A percentile compares a stretch with the other conserved stretches of the same genome.
These are phyloP conservation scores for Kwoniella dendrophila DNA, from an alignment of 768 basidiomycete species.

Conservation along the genomic window DNA sequence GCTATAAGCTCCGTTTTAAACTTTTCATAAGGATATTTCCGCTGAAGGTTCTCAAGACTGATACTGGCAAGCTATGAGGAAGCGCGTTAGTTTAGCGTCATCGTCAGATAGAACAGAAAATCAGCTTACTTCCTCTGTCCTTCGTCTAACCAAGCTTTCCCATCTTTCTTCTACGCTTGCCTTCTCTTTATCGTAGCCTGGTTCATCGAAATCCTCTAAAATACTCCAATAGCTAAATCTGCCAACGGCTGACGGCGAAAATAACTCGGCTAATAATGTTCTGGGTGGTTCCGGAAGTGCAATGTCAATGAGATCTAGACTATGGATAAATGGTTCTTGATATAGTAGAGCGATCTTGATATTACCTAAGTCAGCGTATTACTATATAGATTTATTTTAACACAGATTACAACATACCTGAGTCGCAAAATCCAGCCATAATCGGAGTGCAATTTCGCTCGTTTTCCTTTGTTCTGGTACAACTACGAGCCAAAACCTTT, in stretches of 20 bases:
- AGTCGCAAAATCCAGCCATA: conserved; percentile 48
- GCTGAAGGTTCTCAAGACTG: background rate
- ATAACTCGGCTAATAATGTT: conserved; percentile 23
- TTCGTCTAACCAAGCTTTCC: conserved; percentile 13
- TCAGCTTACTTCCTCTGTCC: conserved; percentile 30
- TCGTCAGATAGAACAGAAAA: background rate
- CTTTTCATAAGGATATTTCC: conserved; percentile 20
- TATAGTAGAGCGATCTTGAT: conserved; percentile 26
- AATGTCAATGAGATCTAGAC: conserved; percentile 8
- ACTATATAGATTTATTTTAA: no score
- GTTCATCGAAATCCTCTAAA: conserved; percentile 13
- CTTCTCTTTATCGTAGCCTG: conserved; percentile 11
- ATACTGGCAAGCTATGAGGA: conserved; percentile 4
- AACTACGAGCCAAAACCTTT: conserved; percentile 41
- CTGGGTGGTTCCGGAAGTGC: conserved; percentile 18
- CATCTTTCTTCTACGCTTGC: conserved; percentile 19
- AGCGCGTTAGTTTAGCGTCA: background rate
- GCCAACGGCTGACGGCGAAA: conserved; percentile 33
- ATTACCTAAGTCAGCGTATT: no score
- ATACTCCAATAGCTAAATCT: conserved; percentile 40
- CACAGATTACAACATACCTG: conserved; percentile 27
- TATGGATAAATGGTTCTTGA: conserved; percentile 18
- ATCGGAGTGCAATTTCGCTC: conserved; percentile 22
- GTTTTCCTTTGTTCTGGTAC: conserved; percentile 26
- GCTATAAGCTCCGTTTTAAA: conserved; percentile 31